These are phyloP conservation scores for Alternaria arbusti DNA, from an alignment of 2,329 filamentous ascomycete genomes.

Conservation along the genomic window DNA sequence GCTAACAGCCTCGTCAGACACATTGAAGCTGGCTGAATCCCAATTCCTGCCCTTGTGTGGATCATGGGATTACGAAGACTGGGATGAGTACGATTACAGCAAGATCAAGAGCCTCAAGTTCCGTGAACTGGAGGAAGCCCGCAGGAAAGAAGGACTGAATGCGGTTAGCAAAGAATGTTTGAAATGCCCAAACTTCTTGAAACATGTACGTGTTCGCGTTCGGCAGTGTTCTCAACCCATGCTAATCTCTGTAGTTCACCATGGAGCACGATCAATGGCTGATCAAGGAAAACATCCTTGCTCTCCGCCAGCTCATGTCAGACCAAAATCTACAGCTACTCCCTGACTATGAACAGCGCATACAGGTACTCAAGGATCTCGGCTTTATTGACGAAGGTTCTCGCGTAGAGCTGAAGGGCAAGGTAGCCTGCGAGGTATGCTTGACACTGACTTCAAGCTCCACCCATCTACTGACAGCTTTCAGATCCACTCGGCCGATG, in stretches of 20 bases:
- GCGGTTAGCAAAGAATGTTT: conserved; percentile 71
- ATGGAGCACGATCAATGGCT: conserved; percentile 98
- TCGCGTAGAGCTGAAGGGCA: conserved; percentile 94
- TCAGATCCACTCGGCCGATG: conserved; percentile 90
- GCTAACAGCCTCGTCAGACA: conserved; percentile 46
- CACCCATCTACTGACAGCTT: conserved; percentile 8
- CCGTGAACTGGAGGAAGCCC: conserved; percentile 77
- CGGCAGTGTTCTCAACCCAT: neutral
- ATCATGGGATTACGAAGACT: conserved; percentile 75
- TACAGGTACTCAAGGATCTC: conserved; percentile 88
- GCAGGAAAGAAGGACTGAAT: conserved; percentile 66
- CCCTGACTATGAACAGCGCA: conserved; percentile 95
- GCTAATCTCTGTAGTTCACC: conserved; percentile 68
- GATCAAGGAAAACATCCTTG: conserved; percentile 89
- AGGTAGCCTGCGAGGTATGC: conserved; percentile 86
- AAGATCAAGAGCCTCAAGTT: conserved; percentile 83
- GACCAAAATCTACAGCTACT: conserved; percentile 95
- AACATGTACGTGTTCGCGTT: conserved; percentile 72
- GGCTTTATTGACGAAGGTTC: conserved; percentile 87
- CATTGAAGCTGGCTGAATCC: conserved; percentile 67
- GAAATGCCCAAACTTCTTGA: conserved; percentile 78
- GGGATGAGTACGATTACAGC: conserved; percentile 83
- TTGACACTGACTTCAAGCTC: neutral
- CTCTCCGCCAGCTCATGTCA: conserved; percentile 86
- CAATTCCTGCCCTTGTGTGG: conserved; percentile 72